These are phyloP conservation scores for Pluteus cervinus DNA, from an alignment of 768 basidiomycete species.

Conservation along the genomic window DNA sequence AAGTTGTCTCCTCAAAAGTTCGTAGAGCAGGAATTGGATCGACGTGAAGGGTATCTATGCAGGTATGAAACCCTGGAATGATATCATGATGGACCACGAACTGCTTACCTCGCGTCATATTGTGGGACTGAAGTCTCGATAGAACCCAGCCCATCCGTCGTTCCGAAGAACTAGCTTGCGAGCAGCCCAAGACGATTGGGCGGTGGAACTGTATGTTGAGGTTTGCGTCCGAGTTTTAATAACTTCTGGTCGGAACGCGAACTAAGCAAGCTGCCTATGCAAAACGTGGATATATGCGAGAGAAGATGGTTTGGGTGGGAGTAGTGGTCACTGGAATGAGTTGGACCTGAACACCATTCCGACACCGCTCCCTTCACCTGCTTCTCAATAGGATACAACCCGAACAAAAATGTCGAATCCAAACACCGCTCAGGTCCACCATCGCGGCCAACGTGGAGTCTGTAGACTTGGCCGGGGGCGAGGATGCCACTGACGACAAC, in stretches of 20 bases:
- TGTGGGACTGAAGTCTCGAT: constrained; percentile 83
- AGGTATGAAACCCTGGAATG: constrained; percentile 20
- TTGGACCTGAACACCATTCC: too few species aligned
- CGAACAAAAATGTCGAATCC: too few species aligned
- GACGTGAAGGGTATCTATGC: constrained; percentile 92
- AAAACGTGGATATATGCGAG: too few species aligned
- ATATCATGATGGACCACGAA: constrained; percentile 19
- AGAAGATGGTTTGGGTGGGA: too few species aligned
- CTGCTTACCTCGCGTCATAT: constrained; percentile 44
- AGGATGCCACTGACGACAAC: too few species aligned
- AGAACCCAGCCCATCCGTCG: constrained; percentile 76
- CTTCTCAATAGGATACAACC: too few species aligned
- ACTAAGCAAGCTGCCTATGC: constrained; percentile 89
- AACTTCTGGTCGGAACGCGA: constrained; percentile 92
- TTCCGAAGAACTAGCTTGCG: constrained; percentile 48
- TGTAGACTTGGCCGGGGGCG: too few species aligned
- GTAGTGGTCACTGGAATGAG: too few species aligned
- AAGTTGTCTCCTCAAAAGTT: constrained; percentile 69
- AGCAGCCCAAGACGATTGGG: constrained; percentile 53
- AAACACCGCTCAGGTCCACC: too few species aligned
- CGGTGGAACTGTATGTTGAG: constrained; percentile 56
- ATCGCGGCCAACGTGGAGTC: too few species aligned
- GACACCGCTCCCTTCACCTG: too few species aligned
- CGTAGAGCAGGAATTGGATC: constrained; percentile 94
- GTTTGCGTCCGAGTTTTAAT: constrained; percentile 93